Evolutionary conservation across 164 flowering plant species (phyloP).

Genomic region (Kalanchoe fedtschenkoi): DNA sequence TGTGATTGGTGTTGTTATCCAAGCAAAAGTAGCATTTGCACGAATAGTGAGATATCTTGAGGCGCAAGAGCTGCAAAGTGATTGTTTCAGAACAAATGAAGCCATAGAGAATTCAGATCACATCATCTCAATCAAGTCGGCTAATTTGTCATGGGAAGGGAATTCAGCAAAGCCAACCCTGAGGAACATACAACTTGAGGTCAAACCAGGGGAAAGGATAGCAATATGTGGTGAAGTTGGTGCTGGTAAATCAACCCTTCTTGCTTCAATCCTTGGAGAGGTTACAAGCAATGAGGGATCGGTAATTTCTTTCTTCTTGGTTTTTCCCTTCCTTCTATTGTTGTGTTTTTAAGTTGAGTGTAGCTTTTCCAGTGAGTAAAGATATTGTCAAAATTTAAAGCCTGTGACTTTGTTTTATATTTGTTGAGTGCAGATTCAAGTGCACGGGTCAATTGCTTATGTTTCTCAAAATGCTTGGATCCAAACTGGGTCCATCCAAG

Average conservation of each 20-base stretch:
- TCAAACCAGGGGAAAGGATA: conserved; percentile 25
- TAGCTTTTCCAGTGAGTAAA: too few species aligned
- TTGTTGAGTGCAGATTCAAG: conserved; percentile 13
- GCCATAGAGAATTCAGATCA: not conserved
- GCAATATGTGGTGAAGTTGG: conserved; percentile 61
- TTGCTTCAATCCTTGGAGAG: conserved; percentile 49
- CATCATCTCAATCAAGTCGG: conserved; percentile 23
- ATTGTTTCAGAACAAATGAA: conserved; percentile 13
- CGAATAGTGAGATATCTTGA: conserved; percentile 36
- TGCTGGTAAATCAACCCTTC: conserved; percentile 50
- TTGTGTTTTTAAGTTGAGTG: not conserved
- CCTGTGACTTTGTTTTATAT: not conserved
- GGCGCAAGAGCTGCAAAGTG: conserved; percentile 35
- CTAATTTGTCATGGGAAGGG: conserved; percentile 38
- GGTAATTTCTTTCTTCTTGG: conserved; percentile 16
- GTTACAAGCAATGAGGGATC: conserved; percentile 29
- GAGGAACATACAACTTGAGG: conserved; percentile 23
- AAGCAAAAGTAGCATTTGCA: conserved; percentile 41
- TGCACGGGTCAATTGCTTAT: conserved; percentile 18
- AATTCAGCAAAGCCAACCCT: conserved; percentile 23
- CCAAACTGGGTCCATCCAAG: conserved; percentile 21
- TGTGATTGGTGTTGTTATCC: conserved; percentile 37
- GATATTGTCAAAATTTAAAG: too few species aligned
- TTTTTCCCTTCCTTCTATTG: not conserved
- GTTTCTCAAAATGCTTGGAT: conserved; percentile 26